Base-by-base conservation (phyloP, 805 yeast genomes). In the Kuraishia capsulata region DNA sequence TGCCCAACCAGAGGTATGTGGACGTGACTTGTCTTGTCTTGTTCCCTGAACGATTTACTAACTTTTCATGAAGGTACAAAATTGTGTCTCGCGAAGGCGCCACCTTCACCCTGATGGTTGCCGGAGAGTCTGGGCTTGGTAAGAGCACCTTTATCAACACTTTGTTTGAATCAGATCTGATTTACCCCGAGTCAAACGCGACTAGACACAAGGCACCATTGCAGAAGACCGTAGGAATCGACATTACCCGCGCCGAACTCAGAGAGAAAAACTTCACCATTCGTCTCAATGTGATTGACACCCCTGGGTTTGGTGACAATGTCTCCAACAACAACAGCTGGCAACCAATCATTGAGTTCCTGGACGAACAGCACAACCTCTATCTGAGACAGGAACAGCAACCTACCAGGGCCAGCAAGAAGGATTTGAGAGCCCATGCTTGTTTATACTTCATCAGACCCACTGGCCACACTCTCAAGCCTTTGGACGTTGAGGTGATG, bases 341-440 rank as follows among this genome's bases (percentile, higher is more conserved):
- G 94, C 81, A 79, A 42, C 87, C 96, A 29, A 73, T 87, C 49
- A 69, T 83, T 43, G 95, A 86, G 58, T 89, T 86, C 59, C 77
- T 89, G 45, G 96, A 88, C 59, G 94, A 86, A 55, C 96, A 88
- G 64, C 92, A 86, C 54, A 88, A 81, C 52, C 71, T 82, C 19
- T 87, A 64, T 57, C 82, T 88, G 90, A 83, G 83, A 57, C 96
- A 85, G 58, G 96, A 88, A 56, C 92, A 87, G 54, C 97, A 89
- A 63, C 97, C 97, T 25, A 59, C 57, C 37, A 76, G 97, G 59
- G 42, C 39, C 2, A 62, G 62, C 30, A 75, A 70, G 53, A 81
- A 79, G 49, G 97, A 89, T 61, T 64, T 86, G 46, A 75, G 97
- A 52, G 96, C 89, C 26, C 95, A 89, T 53, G 95, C 88, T 2